A percentile compares a stretch with the other conserved stretches of the same genome.
Evolutionary conservation across 768 basidiomycete species (phyloP).

Genomic region (Termitomyces sp.): DNA sequence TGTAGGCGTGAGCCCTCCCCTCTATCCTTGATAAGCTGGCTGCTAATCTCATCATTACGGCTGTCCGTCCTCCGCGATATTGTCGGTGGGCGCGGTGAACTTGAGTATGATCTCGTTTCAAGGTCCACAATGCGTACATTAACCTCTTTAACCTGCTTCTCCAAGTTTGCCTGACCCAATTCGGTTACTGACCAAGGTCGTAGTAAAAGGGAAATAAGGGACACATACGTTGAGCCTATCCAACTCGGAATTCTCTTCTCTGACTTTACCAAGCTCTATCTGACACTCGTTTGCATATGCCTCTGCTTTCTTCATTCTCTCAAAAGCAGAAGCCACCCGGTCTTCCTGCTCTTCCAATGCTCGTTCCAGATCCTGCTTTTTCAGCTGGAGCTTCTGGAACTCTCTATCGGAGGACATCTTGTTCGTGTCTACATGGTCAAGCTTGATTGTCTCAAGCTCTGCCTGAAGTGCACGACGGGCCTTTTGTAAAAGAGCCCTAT

Average conservation of each 20-base stretch:
- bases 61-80: slow-evolving; percentile 59
- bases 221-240: slow-evolving; percentile 67
- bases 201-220: slow-evolving; percentile 1
- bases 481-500: slow-evolving; percentile 73
- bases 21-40: slow-evolving; percentile 41
- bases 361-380: slow-evolving; percentile 79
- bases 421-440: slow-evolving; percentile 65
- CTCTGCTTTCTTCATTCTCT: slow-evolving; percentile 81
- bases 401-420: slow-evolving; percentile 71
- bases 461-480: slow-evolving; percentile 77
- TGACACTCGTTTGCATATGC: slow-evolving; percentile 70
- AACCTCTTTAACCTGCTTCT: slow-evolving; percentile 82
- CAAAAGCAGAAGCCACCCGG: slow-evolving; percentile 63
- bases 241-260: slow-evolving; percentile 78
- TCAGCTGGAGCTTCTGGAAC: slow-evolving; percentile 67
- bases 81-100: slow-evolving; percentile 51
- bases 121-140: slow-evolving; percentile 80
- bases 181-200: background rate
- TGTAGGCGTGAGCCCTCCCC: slow-evolving; percentile 38
- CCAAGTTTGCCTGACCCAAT: slow-evolving; percentile 59
- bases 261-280: slow-evolving; percentile 66
- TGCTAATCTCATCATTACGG: slow-evolving; percentile 70
- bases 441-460: slow-evolving; percentile 75
- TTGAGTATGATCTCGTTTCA: slow-evolving; percentile 72
- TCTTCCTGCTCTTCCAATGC: slow-evolving; percentile 77